phyloP scores from a whole-genome alignment of 2,329 filamentous ascomycete species.

The Trichophaea hybrida region DNA sequence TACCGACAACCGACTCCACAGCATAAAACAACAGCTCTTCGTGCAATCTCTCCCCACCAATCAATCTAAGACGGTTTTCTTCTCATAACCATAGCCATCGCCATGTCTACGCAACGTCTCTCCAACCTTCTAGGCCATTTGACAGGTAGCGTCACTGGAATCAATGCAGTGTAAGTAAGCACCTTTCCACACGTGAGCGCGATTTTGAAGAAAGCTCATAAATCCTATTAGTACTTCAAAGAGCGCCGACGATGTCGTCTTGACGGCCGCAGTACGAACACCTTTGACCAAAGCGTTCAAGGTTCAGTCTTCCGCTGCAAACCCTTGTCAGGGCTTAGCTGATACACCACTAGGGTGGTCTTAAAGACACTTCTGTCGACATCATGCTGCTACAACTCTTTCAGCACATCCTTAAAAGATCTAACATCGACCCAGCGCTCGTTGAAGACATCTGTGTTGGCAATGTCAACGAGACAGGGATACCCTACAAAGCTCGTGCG shows the following conservation, averaged over 20 bases:
- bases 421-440: constrained; percentile 62
- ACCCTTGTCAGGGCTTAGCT: not conserved
- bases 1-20: too few species aligned
- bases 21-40: too few species aligned
- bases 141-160: constrained; percentile 46
- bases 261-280: constrained; percentile 80
- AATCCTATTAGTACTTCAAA: constrained; percentile 55
- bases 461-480: constrained; percentile 78
- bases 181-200: not conserved
- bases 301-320: constrained; percentile 20
- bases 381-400: constrained; percentile 71
- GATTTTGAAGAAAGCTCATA: constrained; percentile 12
- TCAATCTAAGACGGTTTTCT: too few species aligned
- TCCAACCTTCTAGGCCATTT: constrained; percentile 79
- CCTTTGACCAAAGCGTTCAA: constrained; percentile 78
- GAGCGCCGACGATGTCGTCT: constrained; percentile 91
- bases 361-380: constrained; percentile 88
- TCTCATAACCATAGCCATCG: too few species aligned
- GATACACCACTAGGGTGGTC: constrained; percentile 44
- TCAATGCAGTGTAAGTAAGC: constrained; percentile 59
- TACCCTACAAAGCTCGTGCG: constrained; percentile 80
- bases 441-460: constrained; percentile 86
- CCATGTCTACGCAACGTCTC: constrained; percentile 67
- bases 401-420: constrained; percentile 49
- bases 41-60: too few species aligned